Percentiles rank a stretch among this genome's conserved stretches.
These are phyloP conservation scores for Lepidium africanum DNA, from an alignment of 345 rosid species.

Conservation along the genomic window DNA sequence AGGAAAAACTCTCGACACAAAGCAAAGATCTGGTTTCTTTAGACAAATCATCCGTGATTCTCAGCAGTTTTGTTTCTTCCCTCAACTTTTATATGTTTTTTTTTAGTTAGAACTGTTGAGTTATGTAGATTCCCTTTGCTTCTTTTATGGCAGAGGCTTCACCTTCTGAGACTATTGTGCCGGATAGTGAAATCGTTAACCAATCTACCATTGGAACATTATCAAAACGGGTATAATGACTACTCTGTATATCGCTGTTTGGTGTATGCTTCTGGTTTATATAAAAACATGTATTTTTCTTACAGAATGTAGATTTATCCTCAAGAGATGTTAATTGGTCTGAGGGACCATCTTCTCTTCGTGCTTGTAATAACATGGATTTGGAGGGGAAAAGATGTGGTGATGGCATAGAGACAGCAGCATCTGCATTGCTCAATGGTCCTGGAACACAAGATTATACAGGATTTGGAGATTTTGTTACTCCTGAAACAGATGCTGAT, in stretches of 20 bases:
- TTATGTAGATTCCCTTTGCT: not conserved
- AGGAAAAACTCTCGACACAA: not conserved
- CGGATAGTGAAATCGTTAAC: not conserved
- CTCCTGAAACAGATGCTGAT: slow-evolving; percentile 6
- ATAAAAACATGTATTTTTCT: not conserved
- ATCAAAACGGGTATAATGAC: not conserved
- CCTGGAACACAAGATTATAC: slow-evolving; percentile 12
- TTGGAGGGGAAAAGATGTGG: not conserved
- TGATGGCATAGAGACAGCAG: slow-evolving; percentile 1
- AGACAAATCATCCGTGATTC: not conserved
- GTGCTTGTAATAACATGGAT: not conserved
- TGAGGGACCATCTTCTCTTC: not conserved
- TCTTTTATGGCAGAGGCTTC: not conserved
- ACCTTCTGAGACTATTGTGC: not conserved
- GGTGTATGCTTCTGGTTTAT: not conserved
- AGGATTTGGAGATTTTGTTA: not conserved
- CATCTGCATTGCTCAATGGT: not conserved
- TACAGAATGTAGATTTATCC: slow-evolving; percentile 17
- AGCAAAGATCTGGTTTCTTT: not conserved
- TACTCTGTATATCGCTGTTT: not conserved
- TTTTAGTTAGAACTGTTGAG: not conserved
- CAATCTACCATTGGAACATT: not conserved
- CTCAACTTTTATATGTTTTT: not conserved
- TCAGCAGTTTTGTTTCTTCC: slow-evolving; percentile 11
- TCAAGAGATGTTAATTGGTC: not conserved